phyloP scores from a whole-genome alignment of 176 grass and related monocot genomes.

The Ensete glaucum region DNA sequence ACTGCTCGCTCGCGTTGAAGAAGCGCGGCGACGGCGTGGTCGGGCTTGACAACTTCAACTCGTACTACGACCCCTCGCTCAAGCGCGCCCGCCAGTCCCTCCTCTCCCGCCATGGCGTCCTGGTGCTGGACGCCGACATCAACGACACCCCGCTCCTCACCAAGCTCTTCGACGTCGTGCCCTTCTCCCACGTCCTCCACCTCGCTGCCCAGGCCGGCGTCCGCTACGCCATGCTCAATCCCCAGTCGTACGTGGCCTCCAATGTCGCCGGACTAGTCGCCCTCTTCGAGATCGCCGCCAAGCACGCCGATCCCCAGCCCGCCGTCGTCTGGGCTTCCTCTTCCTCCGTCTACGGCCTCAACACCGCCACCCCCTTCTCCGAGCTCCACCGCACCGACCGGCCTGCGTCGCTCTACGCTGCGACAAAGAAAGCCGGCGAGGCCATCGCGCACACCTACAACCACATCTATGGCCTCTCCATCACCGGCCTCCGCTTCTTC shows the following conservation, averaged over 20 bases:
- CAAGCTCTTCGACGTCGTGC: conserved; percentile 52
- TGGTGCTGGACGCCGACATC: conserved; percentile 82
- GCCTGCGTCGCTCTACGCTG: conserved; percentile 87
- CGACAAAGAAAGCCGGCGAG: conserved; percentile 96
- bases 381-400: conserved; percentile 86
- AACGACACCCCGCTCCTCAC: conserved; percentile 51
- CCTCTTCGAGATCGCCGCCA: conserved; percentile 64
- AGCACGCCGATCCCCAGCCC: conserved; percentile 84
- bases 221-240: conserved; percentile 82
- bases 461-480: conserved; percentile 95
- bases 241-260: conserved; percentile 84
- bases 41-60: conserved; percentile 88
- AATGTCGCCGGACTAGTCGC: conserved; percentile 81
- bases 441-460: conserved; percentile 89
- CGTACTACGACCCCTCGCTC: conserved; percentile 82
- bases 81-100: conserved; percentile 68
- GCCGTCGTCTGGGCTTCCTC: conserved; percentile 86
- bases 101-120: conserved; percentile 43
- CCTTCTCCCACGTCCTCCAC: conserved; percentile 91
- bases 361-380: conserved; percentile 68
- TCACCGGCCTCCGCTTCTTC: conserved; percentile 94
- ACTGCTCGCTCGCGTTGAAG: conserved; percentile 70
- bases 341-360: conserved; percentile 88
- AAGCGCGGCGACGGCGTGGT: conserved; percentile 76
- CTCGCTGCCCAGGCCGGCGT: conserved; percentile 93